Percentiles rank a stretch among this genome's conserved stretches.
Evolutionary conservation across 768 basidiomycete species (phyloP).

Genomic region (Neoboletus magnificus): DNA sequence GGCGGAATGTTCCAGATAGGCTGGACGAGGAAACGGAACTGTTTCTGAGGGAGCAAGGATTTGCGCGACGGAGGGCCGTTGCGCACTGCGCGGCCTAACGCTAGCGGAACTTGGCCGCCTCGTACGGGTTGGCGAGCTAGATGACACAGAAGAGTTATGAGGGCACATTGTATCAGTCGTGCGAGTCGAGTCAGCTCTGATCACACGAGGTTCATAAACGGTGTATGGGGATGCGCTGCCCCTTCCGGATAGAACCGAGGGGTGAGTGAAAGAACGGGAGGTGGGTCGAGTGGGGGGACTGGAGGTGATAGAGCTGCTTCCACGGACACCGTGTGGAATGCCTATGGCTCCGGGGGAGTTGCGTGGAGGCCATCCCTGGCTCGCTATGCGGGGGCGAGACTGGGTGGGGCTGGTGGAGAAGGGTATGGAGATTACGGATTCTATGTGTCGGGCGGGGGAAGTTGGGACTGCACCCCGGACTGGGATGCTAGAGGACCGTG

Average conservation of each 20-base stretch:
- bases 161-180: conserved; percentile 43
- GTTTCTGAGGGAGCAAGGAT: conserved; percentile 29
- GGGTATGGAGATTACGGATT: conserved; percentile 63
- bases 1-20: conserved; percentile 75
- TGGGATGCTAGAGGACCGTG: conserved; percentile 66
- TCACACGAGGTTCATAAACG: conserved; percentile 62
- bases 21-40: conserved; percentile 56
- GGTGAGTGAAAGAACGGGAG: conserved; percentile 42
- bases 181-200: conserved; percentile 52
- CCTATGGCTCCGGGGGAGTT: conserved; percentile 34
- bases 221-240: conserved; percentile 30
- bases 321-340: conserved; percentile 39
- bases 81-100: conserved; percentile 20
- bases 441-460: conserved; percentile 56
- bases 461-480: conserved; percentile 46
- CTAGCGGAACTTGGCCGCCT: conserved; percentile 45
- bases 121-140: conserved; percentile 44
- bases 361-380: conserved; percentile 30
- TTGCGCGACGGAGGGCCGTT: conserved; percentile 28
- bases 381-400: conserved; percentile 39
- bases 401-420: conserved; percentile 38
- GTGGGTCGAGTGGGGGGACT: conserved; percentile 41
- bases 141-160: conserved; percentile 33
- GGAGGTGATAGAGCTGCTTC: conserved; percentile 30
- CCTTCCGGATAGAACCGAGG: conserved; percentile 32